phyloP scores from a whole-genome alignment of 768 basidiomycete genomes.

The Neoboletus subvelutipes region DNA sequence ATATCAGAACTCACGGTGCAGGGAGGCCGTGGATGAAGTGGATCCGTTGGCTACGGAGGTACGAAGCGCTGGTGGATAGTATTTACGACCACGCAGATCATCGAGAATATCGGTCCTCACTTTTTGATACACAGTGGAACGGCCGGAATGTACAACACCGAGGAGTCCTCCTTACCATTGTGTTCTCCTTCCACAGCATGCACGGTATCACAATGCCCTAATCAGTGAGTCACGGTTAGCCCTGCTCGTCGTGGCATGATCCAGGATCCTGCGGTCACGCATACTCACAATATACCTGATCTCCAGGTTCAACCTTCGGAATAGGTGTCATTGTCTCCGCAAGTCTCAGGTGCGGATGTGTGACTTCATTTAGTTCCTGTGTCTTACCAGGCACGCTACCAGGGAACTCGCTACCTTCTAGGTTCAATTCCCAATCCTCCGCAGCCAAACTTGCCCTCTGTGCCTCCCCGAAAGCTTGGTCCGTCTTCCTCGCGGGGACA shows the following conservation, averaged over 20 bases:
- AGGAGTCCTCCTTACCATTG: constrained; percentile 47
- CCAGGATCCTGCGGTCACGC: neutral
- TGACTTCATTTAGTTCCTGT: constrained; percentile 53
- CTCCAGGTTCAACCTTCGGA: constrained; percentile 58
- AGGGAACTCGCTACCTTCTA: constrained; percentile 51
- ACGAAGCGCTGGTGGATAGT: constrained; percentile 38
- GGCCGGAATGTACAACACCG: constrained; percentile 57
- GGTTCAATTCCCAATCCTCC: constrained; percentile 57
- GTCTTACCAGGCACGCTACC: constrained; percentile 53
- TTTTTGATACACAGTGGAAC: constrained; percentile 51
- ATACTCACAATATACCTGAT: constrained; percentile 56
- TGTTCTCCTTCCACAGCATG: constrained; percentile 56
- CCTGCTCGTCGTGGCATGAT: neutral
- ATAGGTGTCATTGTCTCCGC: constrained; percentile 56
- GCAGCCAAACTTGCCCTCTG: constrained; percentile 36
- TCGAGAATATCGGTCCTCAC: constrained; percentile 27
- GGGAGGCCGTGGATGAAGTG: constrained; percentile 49
- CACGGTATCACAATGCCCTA: constrained; percentile 56
- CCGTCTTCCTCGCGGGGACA: neutral
- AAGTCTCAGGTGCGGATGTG: constrained; percentile 65
- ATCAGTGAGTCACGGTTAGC: neutral
- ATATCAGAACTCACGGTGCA: constrained; percentile 40
- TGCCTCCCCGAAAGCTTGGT: neutral
- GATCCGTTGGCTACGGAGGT: constrained; percentile 49
- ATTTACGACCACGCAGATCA: neutral